These are phyloP conservation scores for Aurifilum marmelostoma DNA, from an alignment of 2,329 filamentous ascomycete species.

Conservation along the genomic window DNA sequence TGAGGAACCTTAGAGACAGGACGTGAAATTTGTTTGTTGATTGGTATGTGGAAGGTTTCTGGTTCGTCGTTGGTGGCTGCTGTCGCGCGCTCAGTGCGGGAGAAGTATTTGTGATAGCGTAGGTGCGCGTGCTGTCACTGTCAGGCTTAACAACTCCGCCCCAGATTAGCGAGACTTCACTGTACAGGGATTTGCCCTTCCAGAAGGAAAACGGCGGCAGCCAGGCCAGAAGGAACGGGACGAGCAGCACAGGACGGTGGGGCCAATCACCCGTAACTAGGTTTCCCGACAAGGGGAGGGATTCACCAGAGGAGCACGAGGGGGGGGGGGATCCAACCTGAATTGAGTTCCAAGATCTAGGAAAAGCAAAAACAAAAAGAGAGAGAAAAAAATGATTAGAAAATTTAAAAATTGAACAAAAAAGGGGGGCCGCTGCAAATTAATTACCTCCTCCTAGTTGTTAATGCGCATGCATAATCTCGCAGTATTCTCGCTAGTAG, in stretches of 20 bases:
- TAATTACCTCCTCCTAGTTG: not conserved
- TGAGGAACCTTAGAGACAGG: not conserved
- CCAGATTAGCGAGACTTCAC: conserved; percentile 10
- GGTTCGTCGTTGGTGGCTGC: not conserved
- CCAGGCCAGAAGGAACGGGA: conserved; percentile 18
- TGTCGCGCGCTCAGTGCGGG: not conserved
- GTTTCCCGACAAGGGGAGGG: not conserved
- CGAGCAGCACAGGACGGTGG: conserved; percentile 14
- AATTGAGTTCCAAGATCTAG: not conserved
- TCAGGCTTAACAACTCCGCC: conserved; percentile 7
- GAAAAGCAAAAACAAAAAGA: not conserved
- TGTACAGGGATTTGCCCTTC: conserved; percentile 22
- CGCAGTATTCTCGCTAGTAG: not conserved
- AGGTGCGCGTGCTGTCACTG: not conserved
- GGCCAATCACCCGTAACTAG: conserved; percentile 1
- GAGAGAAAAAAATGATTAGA: not conserved
- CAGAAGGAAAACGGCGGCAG: conserved; percentile 22
- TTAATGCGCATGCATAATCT: not conserved
- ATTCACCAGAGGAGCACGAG: not conserved
- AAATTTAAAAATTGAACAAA: no score
- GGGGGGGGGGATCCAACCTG: not conserved
- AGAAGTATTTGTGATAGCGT: not conserved
- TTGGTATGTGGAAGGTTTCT: not conserved
- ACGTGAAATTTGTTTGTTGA: not conserved
- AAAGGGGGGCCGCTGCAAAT: not conserved